Base-by-base conservation (phyloP, 495 filamentous ascomycete species). In the Hypoxylon crocopeplum region DNA sequence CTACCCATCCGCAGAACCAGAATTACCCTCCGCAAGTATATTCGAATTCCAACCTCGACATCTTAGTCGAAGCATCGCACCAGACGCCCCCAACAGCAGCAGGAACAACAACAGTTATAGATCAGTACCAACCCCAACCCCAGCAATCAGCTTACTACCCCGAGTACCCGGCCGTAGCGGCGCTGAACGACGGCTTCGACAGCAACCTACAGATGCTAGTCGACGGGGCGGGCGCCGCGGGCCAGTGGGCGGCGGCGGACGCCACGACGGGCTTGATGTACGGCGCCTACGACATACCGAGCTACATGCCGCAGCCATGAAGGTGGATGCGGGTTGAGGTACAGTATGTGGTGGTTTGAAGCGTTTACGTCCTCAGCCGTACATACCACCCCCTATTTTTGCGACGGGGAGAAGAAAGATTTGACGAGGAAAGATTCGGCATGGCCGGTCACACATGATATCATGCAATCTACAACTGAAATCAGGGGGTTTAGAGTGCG, bases 131-230 rank as follows among this genome's bases (percentile, higher is more conserved):
- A 27, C 38, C 16, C 24, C 44, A 48, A 15, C 40, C 40, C 5
- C 51, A 58, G 5, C 39, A n/a, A n/a, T n/a, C n/a, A n/a, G n/a
- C n/a, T n/a, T n/a, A 51, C 15, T 10, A 34, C 17, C 59, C 0
- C 12, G 33, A 4, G 24, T 8, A 3, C 24, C 24, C 3, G 24
- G 24, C 24, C 24, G 24, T 8, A 27, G 21, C 49, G 27, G 12
- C 47, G 33, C 68, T 70, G n/a, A 68, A 70, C 44, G 68, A 70
- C 48, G 68, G 68, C 5, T 70, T 70, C 54, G 68, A 70, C 34
- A 68, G 40, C 21, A 70, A 70, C 48, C 45, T 70, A 17, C 68
- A 70, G 56, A 68, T 68, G 41, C 62, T 70, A 22, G 64, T 70
- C 0, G 59, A 70, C 42, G 68, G 68, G 11, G 32, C 49, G 5